phyloP scores from a whole-genome alignment of 306 rosid genomes.

The Cicer yamashitae region DNA sequence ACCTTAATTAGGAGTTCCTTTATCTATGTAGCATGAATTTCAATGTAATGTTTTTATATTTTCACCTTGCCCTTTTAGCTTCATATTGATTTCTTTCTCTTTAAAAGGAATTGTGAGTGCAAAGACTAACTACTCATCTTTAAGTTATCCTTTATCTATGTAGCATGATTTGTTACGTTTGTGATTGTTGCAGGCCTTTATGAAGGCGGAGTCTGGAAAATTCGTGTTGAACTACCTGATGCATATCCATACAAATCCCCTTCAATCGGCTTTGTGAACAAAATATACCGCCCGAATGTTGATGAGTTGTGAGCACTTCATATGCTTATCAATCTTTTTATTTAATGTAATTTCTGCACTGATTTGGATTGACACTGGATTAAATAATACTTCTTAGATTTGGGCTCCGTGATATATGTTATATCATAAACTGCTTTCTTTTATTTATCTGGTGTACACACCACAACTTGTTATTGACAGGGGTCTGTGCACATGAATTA shows the following conservation, averaged over 20 bases:
- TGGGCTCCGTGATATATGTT: conserved; percentile 6
- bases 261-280: conserved; percentile 93
- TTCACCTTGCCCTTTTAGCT: neutral
- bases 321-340: conserved; percentile 14
- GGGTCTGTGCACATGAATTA: conserved; percentile 33
- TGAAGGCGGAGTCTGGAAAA: conserved; percentile 97
- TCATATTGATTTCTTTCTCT: conserved; percentile 22
- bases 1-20: conserved; percentile 2
- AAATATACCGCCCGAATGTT: conserved; percentile 95
- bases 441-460: conserved; percentile 1
- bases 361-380: neutral
- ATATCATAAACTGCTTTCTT: neutral
- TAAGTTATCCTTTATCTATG: neutral
- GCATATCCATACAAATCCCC: conserved; percentile 99
- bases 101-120: conserved; percentile 14
- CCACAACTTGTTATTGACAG: conserved; percentile 26
- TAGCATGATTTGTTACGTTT: conserved; percentile 38
- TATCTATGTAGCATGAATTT: conserved; percentile 6
- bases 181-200: conserved; percentile 77
- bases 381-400: conserved; percentile 23
- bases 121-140: conserved; percentile 1
- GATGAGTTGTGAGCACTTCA: conserved; percentile 88
- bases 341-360: conserved; percentile 14
- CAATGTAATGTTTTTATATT: conserved; percentile 29
- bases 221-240: conserved; percentile 96